A percentile compares a stretch with the other conserved stretches of the same genome.
Conservation (phyloP, 192 early-diverging fungal genomes). For the Linnemannia exigua region DNA sequence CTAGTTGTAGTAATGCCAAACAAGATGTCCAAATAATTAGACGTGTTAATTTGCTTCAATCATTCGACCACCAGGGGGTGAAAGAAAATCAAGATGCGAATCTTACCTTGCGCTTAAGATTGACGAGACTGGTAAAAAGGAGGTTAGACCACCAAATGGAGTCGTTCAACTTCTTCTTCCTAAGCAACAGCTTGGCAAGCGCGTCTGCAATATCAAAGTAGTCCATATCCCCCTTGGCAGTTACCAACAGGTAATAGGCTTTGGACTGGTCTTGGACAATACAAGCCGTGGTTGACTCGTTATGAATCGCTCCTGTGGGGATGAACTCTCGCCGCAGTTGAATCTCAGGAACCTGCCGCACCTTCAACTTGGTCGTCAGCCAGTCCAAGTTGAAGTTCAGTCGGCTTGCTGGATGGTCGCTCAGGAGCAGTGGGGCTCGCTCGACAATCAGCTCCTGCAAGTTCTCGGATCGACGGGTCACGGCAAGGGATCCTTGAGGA, state of each 20-base stretch:
- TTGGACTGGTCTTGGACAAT: conserved; percentile 53
- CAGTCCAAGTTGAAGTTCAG: conserved; percentile 66
- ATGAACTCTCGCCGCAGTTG: conserved; percentile 65
- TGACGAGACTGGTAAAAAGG: conserved; percentile 75
- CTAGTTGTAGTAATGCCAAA: conserved; percentile 12
- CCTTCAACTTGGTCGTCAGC: conserved; percentile 72
- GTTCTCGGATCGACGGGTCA: conserved; percentile 60
- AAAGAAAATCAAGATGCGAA: neutral
- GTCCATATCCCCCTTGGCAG: conserved; percentile 70
- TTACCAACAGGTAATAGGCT: conserved; percentile 58
- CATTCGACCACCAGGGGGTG: neutral
- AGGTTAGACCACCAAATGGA: conserved; percentile 82
- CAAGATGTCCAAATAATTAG: neutral
- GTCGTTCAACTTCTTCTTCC: conserved; percentile 80
- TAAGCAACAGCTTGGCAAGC: conserved; percentile 77
- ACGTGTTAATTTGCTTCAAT: neutral
- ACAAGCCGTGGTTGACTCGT: conserved; percentile 76
- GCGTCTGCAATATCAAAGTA: conserved; percentile 86
- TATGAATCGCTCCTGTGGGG: conserved; percentile 56
- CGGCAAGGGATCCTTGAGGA: conserved; percentile 62
- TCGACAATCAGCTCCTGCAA: conserved; percentile 77
- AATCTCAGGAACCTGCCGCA: conserved; percentile 77
- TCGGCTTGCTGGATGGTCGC: conserved; percentile 70
- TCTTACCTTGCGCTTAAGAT: conserved; percentile 73
- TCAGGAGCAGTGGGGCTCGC: conserved; percentile 83